Percentiles rank a stretch among this genome's conserved stretches.
Evolutionary conservation across 2,329 filamentous ascomycete genomes (phyloP).

Genomic region (Epichloe sp.): DNA sequence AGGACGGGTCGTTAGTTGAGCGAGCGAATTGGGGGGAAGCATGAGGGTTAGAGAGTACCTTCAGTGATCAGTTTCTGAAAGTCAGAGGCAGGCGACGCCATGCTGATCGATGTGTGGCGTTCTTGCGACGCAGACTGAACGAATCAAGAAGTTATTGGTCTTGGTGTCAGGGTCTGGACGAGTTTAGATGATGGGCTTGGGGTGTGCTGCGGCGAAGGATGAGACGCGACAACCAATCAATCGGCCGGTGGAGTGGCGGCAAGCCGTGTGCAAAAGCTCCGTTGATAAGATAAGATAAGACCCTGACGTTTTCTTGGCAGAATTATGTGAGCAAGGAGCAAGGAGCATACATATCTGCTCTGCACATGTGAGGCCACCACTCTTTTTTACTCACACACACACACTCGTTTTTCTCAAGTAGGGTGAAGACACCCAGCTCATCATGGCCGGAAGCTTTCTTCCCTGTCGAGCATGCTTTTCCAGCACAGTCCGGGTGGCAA

Average conservation of each 20-base stretch:
- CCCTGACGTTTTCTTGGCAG: too few species aligned
- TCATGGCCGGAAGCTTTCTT: constrained; percentile 17
- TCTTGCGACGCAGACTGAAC: neutral
- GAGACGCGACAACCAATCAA: constrained; percentile 5
- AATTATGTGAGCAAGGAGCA: too few species aligned
- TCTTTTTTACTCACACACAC: neutral
- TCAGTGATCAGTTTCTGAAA: constrained; percentile 44
- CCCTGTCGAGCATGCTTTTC: constrained; percentile 16
- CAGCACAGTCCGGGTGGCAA: constrained; percentile 12
- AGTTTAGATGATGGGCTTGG: neutral
- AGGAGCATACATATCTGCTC: neutral
- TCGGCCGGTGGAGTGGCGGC: neutral
- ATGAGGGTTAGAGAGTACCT: constrained; percentile 20
- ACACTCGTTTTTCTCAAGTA: too few species aligned
- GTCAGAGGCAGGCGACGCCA: constrained; percentile 32
- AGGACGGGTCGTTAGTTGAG: neutral
- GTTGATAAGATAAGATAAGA: constrained; percentile 8
- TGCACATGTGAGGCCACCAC: neutral
- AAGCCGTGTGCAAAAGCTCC: constrained; percentile 41
- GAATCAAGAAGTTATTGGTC: neutral
- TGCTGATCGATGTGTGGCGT: constrained; percentile 12
- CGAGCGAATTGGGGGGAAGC: neutral
- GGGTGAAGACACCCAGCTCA: neutral
- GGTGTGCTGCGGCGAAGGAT: neutral
- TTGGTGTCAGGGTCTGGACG: neutral